Base-by-base conservation (phyloP, 768 basidiomycete genomes). In the Mycena pura region DNA sequence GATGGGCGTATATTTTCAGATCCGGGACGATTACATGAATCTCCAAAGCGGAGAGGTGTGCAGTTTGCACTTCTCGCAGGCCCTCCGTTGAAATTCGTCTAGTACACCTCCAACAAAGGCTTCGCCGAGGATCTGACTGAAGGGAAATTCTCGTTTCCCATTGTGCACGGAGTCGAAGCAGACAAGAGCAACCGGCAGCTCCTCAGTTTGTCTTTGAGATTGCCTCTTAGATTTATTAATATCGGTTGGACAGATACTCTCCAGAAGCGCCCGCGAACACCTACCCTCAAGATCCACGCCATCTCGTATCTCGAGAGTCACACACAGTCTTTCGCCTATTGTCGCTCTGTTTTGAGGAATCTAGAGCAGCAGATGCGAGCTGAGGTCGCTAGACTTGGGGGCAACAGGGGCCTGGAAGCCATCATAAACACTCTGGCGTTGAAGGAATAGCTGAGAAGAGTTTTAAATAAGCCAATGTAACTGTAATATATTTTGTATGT, bases 1-100 rank as follows among this genome's bases (percentile, higher is more conserved):
- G 10, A 91, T 98, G 61, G 94, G 96, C 3, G 86, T 97, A n/a
- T 91, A 88, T 69, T 97, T 95, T 74, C 96, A 99, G 72, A 96
- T 99, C 66, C 79, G 95, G n/a, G 96, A 99, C 68, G 96, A 98
- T 73, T 91, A 95, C 44, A 94, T 96, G 92, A 98, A 98, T 68
- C 77, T 98, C 24, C 89, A 96, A 69, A 93, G 92, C 46, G 83
- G 84, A 17, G 87, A 95, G 81, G 95, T 94, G 67, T 24, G 78
- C 49, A 9, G 50, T 29, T 21, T 31, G n/a, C 27, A 14, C 21
- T 11, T 15, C 15, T 8, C 32, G 10, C n/a, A 28, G 11, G 10
- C 15, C 13, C 14, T 11, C 14, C 32, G 36, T 43, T 32, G 24
- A 24, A 40, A 9, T 25, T 5, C 14, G 24, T 31, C 5, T 17